phyloP scores from a whole-genome alignment of 371 early-diverging fungal species.

The Cokeromyces recurvatus region DNA sequence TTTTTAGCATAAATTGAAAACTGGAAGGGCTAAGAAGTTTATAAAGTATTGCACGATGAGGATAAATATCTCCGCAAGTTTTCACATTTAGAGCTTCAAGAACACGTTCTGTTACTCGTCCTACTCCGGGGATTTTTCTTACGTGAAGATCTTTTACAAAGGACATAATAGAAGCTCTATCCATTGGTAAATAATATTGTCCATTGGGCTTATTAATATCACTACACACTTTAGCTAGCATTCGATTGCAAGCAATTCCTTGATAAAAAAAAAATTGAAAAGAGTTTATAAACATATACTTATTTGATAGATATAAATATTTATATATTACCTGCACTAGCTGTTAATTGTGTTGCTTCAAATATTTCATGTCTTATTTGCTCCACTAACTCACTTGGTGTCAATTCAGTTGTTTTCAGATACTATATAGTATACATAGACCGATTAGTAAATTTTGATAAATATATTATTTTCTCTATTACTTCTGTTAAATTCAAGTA shows the following conservation, averaged over 20 bases:
- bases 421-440: constrained; percentile 15
- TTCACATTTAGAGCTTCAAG: constrained; percentile 31
- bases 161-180: constrained; percentile 17
- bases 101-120: constrained; percentile 45
- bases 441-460: too few species aligned
- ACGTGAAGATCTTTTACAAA: constrained; percentile 29
- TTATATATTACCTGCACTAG: constrained; percentile 51
- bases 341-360: constrained; percentile 48
- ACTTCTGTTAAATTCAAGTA: constrained; percentile 59
- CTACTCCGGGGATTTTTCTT: constrained; percentile 43
- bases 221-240: constrained; percentile 56
- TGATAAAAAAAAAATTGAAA: too few species aligned
- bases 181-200: constrained; percentile 38
- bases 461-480: too few species aligned
- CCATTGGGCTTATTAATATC: constrained; percentile 72
- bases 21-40: constrained; percentile 37
- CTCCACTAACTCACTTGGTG: constrained; percentile 45
- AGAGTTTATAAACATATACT: too few species aligned
- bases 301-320: not conserved
- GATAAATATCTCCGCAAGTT: constrained; percentile 35
- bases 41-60: constrained; percentile 34
- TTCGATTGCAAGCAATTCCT: constrained; percentile 59
- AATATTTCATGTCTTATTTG: constrained; percentile 55
- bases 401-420: constrained; percentile 31
- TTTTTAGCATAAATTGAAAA: constrained; percentile 33